Conservation (phyloP, 345 rosid species). For the Citrus australasica region DNA sequence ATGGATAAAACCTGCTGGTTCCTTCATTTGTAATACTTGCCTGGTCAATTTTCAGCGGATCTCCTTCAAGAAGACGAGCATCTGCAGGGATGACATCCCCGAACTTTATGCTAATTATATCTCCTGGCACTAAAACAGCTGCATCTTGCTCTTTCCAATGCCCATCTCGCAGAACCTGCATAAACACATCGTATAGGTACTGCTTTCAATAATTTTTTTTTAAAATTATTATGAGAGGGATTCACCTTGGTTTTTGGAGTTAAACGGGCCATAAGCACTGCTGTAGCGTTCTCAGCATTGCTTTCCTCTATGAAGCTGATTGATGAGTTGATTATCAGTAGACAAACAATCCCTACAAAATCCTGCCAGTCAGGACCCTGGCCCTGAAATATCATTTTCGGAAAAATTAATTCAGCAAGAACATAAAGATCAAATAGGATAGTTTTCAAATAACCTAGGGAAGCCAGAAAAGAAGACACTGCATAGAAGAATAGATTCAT, state of each 20-base stretch:
- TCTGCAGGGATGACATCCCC: constrained; percentile 97
- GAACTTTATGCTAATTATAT: constrained; percentile 87
- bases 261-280: constrained; percentile 87
- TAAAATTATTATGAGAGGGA: neutral
- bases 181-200: neutral
- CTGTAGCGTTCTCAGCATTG: constrained; percentile 90
- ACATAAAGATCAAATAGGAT: neutral
- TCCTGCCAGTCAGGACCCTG: constrained; percentile 98
- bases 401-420: constrained; percentile 10
- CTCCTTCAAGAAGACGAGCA: constrained; percentile 92
- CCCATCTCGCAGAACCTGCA: constrained; percentile 88
- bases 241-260: constrained; percentile 87
- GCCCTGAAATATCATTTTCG: constrained; percentile 47
- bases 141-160: constrained; percentile 94
- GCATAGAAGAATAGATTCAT: neutral
- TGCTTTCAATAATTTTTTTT: neutral
- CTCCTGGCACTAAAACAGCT: constrained; percentile 82
- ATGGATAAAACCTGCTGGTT: neutral
- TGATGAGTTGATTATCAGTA: constrained; percentile 79
- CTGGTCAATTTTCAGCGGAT: constrained; percentile 90
- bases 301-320: constrained; percentile 96
- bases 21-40: constrained; percentile 26
- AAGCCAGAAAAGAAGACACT: neutral
- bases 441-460: neutral
- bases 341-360: constrained; percentile 81